Base-by-base conservation (phyloP, 768 basidiomycete species). In the Phylloporus sp. region DNA sequence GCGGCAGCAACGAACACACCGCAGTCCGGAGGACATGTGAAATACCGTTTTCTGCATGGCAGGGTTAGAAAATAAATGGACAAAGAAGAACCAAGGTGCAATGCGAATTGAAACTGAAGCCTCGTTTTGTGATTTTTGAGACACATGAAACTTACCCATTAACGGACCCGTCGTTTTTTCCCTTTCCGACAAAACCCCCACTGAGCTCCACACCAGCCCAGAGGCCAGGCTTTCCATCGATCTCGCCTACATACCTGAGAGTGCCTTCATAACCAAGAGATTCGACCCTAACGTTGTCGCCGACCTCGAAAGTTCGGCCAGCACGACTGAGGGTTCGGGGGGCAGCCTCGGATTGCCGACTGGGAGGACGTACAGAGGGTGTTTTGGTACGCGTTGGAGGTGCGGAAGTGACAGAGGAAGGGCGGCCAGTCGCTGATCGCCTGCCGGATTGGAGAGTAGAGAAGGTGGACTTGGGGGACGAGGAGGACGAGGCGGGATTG, bases 121-220 rank as follows among this genome's bases (percentile, higher is more conserved):
- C 35, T 38, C 23, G 9, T 13, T 11, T 20, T n/a, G 24, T 21
- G 22, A 31, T 36, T 24, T 13, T 20, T 21, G 34, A 38, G 34
- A 47, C 13, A 7, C 9, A 13, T 1, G 9, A 42, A 18, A 76
- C 90, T 72, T 62, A 96, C 94, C 90, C 90, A 52, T 73, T 77
- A 5, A 95, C 93, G 36, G 81, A 79, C 27, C 95, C 95, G 57
- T 97, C 81, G 58, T 99, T 99, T 71, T 98, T 99, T 1, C 95
- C 95, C 64, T 87, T 89, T 17, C 95, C 93, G 15, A 76, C 66
- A 61, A 92, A 95, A 6, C 89, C 88, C 28, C 84, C 85, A 55
- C 79, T 72, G 18, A 99, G 74, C 67, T 97, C 90, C 18, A 99
- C 90, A 13, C 95, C 95, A 14, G 90, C 95, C 89, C 90, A 99